phyloP scores from a whole-genome alignment of 345 rosid species.

The Luvunga scandens region DNA sequence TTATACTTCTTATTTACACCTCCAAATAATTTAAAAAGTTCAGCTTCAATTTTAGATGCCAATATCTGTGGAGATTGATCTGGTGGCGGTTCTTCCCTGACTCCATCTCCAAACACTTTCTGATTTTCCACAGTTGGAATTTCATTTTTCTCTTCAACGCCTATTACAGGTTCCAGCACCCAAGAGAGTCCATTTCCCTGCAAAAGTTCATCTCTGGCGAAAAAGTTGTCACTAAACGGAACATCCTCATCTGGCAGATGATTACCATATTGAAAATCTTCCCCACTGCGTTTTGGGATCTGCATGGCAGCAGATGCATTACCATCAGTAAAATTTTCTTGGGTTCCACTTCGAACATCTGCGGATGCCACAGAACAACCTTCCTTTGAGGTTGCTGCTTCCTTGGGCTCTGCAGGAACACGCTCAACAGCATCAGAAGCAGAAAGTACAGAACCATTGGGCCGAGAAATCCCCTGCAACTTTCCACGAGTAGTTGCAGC shows the following conservation, averaged over 20 bases:
- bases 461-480: slow-evolving; percentile 24
- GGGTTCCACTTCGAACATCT: slow-evolving; percentile 21
- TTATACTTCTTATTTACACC: slow-evolving; percentile 97
- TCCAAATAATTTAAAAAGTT: slow-evolving; percentile 75
- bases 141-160: slow-evolving; percentile 31
- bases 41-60: slow-evolving; percentile 68
- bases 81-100: slow-evolving; percentile 11
- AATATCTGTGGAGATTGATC: slow-evolving; percentile 44
- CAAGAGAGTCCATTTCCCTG: slow-evolving; percentile 95
- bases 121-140: slow-evolving; percentile 22
- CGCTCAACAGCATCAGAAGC: slow-evolving; percentile 18
- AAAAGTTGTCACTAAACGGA: slow-evolving; percentile 65
- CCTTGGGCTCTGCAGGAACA: slow-evolving; percentile 25
- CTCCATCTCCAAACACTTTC: slow-evolving; percentile 14
- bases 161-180: slow-evolving; percentile 58
- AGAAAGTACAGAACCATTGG: slow-evolving; percentile 19
- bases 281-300: slow-evolving; percentile 27
- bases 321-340: slow-evolving; percentile 24
- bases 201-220: slow-evolving; percentile 85
- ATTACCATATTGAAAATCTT: slow-evolving; percentile 39
- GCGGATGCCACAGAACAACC: slow-evolving; percentile 19
- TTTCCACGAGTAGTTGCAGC: slow-evolving; percentile 20
- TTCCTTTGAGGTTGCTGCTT: slow-evolving; percentile 19
- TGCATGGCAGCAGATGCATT: slow-evolving; percentile 20
- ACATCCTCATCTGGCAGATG: slow-evolving; percentile 53